Evolutionary conservation across 441 rosid genomes (phyloP).

Genomic region (Adansonia grandidieri): DNA sequence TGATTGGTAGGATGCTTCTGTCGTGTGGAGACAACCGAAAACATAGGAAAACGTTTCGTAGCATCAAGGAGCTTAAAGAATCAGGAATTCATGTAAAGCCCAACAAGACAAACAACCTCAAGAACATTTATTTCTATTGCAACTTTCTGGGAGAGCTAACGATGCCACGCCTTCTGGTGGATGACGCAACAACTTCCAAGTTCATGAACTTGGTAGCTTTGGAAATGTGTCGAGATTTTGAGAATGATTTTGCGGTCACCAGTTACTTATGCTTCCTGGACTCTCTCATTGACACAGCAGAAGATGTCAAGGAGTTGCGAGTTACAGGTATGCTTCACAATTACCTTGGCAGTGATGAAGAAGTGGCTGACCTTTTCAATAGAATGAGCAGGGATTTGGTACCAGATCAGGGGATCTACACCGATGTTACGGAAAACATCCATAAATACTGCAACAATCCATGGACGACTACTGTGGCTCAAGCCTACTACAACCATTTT

Average conservation of each 20-base stretch:
- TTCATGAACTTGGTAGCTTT: constrained; percentile 35
- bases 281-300: constrained; percentile 22
- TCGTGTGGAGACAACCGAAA: background rate
- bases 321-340: background rate
- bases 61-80: constrained; percentile 19
- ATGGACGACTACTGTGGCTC: background rate
- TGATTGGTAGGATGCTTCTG: background rate
- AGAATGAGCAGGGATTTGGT: constrained; percentile 17
- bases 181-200: constrained; percentile 26
- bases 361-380: constrained; percentile 32
- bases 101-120: background rate
- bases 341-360: constrained; percentile 23
- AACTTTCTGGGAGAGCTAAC: constrained; percentile 11
- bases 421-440: background rate
- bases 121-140: constrained; percentile 7
- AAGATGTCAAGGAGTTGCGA: constrained; percentile 31
- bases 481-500: constrained; percentile 22
- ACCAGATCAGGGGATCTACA: background rate
- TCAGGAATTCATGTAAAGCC: constrained; percentile 18
- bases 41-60: background rate
- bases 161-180: constrained; percentile 21
- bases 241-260: background rate
- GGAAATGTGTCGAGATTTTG: constrained; percentile 20
- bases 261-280: constrained; percentile 33
- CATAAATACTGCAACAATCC: constrained; percentile 12